Evolutionary conservation across 2,329 filamentous ascomycete genomes (phyloP), one percentile per base, ranked within the genome.

Genomic region (Neoascochyta sp.): DNA sequence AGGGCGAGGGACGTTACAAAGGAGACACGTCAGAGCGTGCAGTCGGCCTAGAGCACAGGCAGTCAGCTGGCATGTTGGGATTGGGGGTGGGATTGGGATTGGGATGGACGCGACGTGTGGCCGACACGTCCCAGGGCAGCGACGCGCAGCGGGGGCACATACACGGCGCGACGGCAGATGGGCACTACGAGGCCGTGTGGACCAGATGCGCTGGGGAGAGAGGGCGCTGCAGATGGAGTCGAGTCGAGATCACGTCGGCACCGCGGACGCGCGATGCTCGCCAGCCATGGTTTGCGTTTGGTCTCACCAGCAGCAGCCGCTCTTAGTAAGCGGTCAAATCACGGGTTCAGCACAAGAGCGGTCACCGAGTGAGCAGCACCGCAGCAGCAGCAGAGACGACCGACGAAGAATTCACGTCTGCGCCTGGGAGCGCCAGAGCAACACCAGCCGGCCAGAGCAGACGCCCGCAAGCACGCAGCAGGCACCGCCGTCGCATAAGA

Each of bases 31-130:
- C 36, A 38, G 47, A 23, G 46, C 48, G 47, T 53, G 42, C 49
- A 41, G 47, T 47, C 41, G 35, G 44, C 47, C 53, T 60, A 39
- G 29, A 43, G 22, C 26, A 36, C 32, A 34, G 23, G n/a, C 20
- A 16, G 45, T 57, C 42, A 57, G 54, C 46, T 46, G 16, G 36
- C 43, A 46, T 50, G 49, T 50, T 56, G 53, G 53, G 52, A n/a
- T n/a, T n/a, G n/a, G n/a, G n/a, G n/a, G n/a, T n/a, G n/a, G n/a
- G n/a, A n/a, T n/a, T n/a, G n/a, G n/a, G n/a, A 49, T 41, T 41
- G 43, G 38, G 36, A 43, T 45, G 30, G 41, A 52, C 52, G 53
- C 52, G 52, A 40, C 46, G 44, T 32, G 27, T 22, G 34, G 36
- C 26, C 27, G 41, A 31, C 41, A 32, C 35, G 40, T 29, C 36